phyloP scores from a whole-genome alignment of 176 grass and related monocot genomes.

The Triticum turgidum region DNA sequence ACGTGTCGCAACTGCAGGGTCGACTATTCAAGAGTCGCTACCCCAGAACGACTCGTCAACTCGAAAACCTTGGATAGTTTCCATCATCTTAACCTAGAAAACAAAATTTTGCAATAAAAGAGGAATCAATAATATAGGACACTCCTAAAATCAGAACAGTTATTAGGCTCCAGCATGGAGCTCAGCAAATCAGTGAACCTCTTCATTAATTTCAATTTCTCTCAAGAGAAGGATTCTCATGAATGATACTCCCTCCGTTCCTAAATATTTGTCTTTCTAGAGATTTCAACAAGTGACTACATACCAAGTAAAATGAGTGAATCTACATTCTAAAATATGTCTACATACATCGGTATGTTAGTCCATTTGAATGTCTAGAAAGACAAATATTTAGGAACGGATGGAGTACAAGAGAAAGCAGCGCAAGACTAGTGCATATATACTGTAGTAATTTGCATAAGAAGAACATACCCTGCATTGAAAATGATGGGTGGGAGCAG shows the following conservation, averaged over 20 bases:
- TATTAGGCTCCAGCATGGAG: background rate
- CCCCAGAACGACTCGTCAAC: no score
- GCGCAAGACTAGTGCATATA: background rate
- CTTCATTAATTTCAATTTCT: background rate
- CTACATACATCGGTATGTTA: no score
- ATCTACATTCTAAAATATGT: no score
- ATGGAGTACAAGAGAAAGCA: no score
- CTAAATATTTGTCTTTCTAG: no score
- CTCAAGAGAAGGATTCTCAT: background rate
- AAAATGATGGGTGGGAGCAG: slow-evolving; percentile 84
- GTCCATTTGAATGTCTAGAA: no score
- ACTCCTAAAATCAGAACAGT: background rate
- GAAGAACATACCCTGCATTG: slow-evolving; percentile 65
- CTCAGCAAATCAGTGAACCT: background rate
- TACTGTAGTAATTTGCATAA: background rate
- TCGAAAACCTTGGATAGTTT: no score
- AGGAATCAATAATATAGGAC: background rate
- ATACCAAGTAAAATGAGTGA: no score
- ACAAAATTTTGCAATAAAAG: background rate
- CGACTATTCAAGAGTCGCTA: no score
- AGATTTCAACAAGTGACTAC: no score
- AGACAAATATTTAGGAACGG: no score
- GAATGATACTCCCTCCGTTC: background rate
- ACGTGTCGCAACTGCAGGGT: no score
- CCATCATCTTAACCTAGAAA: background rate